phyloP scores from a whole-genome alignment of 495 filamentous ascomycete genomes.

The Bryoglossum gracile region DNA sequence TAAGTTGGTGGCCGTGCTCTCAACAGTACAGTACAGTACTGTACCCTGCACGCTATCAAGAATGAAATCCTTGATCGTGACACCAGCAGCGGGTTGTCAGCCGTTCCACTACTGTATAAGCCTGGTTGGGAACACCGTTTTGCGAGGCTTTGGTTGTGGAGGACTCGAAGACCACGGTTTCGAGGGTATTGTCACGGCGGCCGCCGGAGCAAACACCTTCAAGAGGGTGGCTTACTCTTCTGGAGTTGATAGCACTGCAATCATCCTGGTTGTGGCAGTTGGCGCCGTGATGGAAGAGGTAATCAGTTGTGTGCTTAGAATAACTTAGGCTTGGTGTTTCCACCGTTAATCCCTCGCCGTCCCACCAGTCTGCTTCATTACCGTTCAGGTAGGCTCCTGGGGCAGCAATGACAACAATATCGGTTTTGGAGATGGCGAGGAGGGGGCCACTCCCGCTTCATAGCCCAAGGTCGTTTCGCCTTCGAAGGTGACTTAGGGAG shows the following conservation, averaged over 20 bases:
- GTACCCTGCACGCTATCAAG: slow-evolving; percentile 44
- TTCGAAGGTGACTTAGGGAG: slow-evolving; percentile 13
- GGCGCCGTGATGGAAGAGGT: slow-evolving; percentile 33
- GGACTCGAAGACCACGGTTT: slow-evolving; percentile 45
- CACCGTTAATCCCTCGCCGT: slow-evolving; percentile 44
- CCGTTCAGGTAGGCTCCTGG: slow-evolving; percentile 37
- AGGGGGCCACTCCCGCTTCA: slow-evolving; percentile 42
- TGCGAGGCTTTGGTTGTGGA: slow-evolving; percentile 45
- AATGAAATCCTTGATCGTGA: slow-evolving; percentile 52
- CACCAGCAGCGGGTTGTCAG: slow-evolving; percentile 51
- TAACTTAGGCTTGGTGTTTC: slow-evolving; percentile 49
- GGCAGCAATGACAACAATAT: slow-evolving; percentile 39
- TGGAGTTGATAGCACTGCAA: slow-evolving; percentile 55
- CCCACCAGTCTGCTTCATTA: slow-evolving; percentile 44
- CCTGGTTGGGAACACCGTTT: slow-evolving; percentile 57
- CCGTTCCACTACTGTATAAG: slow-evolving; percentile 54
- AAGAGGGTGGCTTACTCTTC: slow-evolving; percentile 43
- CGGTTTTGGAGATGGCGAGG: slow-evolving; percentile 37
- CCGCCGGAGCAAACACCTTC: slow-evolving; percentile 47
- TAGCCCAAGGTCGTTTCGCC: slow-evolving; percentile 35
- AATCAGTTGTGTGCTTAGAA: slow-evolving; percentile 41
- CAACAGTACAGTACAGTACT: too few relatives aligned
- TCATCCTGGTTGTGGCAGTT: slow-evolving; percentile 60
- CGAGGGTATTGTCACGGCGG: slow-evolving; percentile 50
- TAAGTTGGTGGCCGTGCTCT: too few relatives aligned